Conservation (phyloP, 768 basidiomycete genomes). For the Pleurotus platypus region DNA sequence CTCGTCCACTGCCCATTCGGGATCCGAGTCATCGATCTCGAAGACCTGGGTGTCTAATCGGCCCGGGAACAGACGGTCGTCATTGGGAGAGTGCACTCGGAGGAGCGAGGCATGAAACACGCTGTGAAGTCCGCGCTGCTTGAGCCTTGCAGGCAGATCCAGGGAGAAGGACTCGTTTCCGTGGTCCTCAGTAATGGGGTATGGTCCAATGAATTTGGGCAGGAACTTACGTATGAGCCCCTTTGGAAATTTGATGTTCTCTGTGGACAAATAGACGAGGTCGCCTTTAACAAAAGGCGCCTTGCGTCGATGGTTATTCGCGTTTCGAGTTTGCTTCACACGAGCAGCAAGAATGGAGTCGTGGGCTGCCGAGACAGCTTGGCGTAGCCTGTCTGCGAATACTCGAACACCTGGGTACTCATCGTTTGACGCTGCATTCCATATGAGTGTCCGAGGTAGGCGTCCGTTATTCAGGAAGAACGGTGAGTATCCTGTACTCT, state of each 20-base stretch:
- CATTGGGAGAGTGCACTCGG: too few relatives aligned
- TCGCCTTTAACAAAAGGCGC: slow-evolving; percentile 5
- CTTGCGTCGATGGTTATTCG: neutral
- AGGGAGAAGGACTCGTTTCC: neutral
- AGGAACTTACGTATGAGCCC: slow-evolving; percentile 29
- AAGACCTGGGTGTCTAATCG: too few relatives aligned
- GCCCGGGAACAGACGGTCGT: too few relatives aligned
- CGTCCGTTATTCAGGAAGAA: too few relatives aligned
- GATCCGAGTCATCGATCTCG: too few relatives aligned
- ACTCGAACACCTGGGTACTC: slow-evolving; percentile 17
- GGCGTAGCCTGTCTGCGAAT: slow-evolving; percentile 16
- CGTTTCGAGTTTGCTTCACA: neutral
- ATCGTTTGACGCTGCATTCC: too few relatives aligned
- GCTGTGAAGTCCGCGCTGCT: too few relatives aligned
- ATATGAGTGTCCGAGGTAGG: too few relatives aligned
- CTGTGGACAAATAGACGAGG: slow-evolving; percentile 17
- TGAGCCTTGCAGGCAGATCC: too few relatives aligned
- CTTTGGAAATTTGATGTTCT: slow-evolving; percentile 18
- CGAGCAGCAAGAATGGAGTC: slow-evolving; percentile 17
- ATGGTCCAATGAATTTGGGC: slow-evolving; percentile 21
- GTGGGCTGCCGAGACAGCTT: slow-evolving; percentile 22
- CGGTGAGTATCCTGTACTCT: neutral
- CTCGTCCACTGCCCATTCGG: too few relatives aligned
- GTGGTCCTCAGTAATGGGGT: slow-evolving; percentile 12
- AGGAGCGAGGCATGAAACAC: too few relatives aligned